Evolutionary conservation across 2,329 filamentous ascomycete genomes (phyloP).

Genomic region (Dactylella cylindrospora): DNA sequence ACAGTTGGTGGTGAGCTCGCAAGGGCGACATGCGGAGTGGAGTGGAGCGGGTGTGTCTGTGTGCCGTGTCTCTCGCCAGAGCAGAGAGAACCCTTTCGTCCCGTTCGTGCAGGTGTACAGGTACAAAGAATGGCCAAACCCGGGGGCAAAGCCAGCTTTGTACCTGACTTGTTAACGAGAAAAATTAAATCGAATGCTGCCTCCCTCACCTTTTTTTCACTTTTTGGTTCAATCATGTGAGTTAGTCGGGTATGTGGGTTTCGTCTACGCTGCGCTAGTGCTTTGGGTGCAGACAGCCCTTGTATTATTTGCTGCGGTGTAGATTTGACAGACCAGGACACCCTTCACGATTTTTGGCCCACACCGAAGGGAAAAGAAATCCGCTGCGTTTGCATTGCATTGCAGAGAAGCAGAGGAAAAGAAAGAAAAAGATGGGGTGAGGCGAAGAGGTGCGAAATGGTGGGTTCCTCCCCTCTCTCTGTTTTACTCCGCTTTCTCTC

Average conservation of each 20-base stretch:
- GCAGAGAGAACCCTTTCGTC: background rate
- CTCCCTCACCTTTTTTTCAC: constrained; percentile 1
- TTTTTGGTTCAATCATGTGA: background rate
- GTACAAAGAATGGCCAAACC: no score
- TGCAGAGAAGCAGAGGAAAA: constrained; percentile 1
- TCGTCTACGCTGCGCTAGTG: background rate
- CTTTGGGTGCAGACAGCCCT: background rate
- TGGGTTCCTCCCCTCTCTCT: background rate
- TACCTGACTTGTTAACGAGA: no score
- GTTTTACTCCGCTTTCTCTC: background rate
- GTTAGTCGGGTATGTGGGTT: background rate
- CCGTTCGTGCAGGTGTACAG: no score
- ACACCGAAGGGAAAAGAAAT: constrained; percentile 10
- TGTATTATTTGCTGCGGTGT: background rate
- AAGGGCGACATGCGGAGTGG: no score
- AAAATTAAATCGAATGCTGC: no score
- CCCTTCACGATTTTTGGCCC: constrained; percentile 16
- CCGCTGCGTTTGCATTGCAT: background rate
- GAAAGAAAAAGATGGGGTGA: constrained; percentile 3
- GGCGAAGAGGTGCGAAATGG: background rate
- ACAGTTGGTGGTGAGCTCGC: no score
- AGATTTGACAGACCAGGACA: constrained; percentile 37
- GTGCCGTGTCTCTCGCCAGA: constrained; percentile 1
- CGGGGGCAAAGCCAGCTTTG: no score
- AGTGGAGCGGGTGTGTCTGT: background rate